phyloP scores from a whole-genome alignment of 495 filamentous ascomycete genomes.

The Hypoxylon fragiforme region DNA sequence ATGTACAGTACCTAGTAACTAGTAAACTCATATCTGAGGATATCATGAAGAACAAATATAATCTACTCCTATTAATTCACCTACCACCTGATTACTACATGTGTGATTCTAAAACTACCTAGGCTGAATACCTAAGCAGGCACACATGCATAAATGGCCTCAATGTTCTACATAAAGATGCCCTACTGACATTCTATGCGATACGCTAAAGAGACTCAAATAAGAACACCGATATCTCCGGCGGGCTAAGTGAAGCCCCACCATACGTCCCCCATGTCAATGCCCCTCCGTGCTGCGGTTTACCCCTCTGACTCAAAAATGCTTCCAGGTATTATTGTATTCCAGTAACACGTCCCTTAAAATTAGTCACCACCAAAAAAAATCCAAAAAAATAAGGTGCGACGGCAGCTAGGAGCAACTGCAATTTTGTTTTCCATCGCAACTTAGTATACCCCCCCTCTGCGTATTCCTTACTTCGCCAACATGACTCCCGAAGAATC shows the following conservation, averaged over 20 bases:
- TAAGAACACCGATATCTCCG: constrained; percentile 24
- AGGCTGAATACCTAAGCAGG: no score
- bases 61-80: no score
- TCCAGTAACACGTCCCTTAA: constrained; percentile 14
- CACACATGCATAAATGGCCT: no score
- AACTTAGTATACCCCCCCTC: not conserved
- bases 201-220: not conserved
- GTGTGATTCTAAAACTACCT: no score
- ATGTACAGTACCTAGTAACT: no score
- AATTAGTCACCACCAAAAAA: constrained; percentile 7
- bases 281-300: constrained; percentile 17
- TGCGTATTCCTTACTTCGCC: not conserved
- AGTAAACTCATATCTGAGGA: no score
- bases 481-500: constrained; percentile 40
- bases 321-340: not conserved
- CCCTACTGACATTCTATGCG: no score
- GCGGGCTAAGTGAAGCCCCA: constrained; percentile 3
- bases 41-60: no score
- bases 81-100: no score
- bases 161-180: no score
- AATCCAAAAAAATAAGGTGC: not conserved
- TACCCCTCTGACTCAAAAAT: constrained; percentile 34
- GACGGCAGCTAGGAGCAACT: no score
- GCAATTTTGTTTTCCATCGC: not conserved
- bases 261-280: constrained; percentile 15